phyloP scores from a whole-genome alignment of 2,329 filamentous ascomycete genomes.

The Claviceps cyperi region DNA sequence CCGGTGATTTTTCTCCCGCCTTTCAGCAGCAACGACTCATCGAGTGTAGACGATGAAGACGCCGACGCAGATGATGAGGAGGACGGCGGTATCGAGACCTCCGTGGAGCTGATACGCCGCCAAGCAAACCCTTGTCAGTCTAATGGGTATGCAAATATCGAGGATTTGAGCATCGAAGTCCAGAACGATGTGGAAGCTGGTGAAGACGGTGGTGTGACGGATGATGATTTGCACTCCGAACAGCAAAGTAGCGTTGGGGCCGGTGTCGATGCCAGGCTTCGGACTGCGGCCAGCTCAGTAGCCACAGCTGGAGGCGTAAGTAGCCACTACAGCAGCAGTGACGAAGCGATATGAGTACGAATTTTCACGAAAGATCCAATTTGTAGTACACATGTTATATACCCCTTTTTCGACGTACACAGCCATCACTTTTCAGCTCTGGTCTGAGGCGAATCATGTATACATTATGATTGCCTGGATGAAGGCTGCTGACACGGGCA shows the following conservation, averaged over 20 bases:
- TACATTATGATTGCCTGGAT: no score
- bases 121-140: conserved; percentile 24
- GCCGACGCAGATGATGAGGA: conserved; percentile 15
- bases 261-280: conserved; percentile 13
- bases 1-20: conserved; percentile 37
- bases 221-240: conserved; percentile 1
- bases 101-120: conserved; percentile 18
- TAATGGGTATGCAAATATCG: conserved; percentile 26
- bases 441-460: no score
- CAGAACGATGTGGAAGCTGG: conserved; percentile 27
- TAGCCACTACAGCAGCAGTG: conserved; percentile 23
- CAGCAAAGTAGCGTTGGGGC: conserved; percentile 19
- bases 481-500: no score
- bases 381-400: no score
- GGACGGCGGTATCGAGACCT: conserved; percentile 14
- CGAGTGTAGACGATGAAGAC: conserved; percentile 18
- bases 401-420: no score
- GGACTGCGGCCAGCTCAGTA: conserved; percentile 21
- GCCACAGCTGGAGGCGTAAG: conserved; percentile 26
- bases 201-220: conserved; percentile 11
- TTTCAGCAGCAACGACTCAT: conserved; percentile 29
- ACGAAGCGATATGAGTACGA: conserved; percentile 1
- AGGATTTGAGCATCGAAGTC: conserved; percentile 26
- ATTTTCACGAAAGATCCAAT: no score
- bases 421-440: no score